A percentile compares a stretch with the other conserved stretches of the same genome.
Evolutionary conservation across 2,329 filamentous ascomycete genomes (phyloP).

Genomic region (Graphilbum fragrans): DNA sequence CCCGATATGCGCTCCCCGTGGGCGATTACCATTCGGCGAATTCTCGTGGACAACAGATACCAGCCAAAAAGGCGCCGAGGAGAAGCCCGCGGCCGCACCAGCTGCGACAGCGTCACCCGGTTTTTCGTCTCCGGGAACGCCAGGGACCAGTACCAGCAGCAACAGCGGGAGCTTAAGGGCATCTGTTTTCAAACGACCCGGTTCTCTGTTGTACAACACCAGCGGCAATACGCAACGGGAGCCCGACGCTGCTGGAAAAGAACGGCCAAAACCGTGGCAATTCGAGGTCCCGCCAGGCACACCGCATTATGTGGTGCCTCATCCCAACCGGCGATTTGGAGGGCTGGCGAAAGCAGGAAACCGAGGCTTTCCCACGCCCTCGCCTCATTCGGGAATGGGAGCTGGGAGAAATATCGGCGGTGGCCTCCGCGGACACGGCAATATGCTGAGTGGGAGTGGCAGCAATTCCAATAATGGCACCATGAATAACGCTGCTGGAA

Average conservation of each 20-base stretch:
- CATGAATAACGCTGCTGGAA: not conserved
- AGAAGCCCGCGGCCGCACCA: not conserved
- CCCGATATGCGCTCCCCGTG: conserved; percentile 7
- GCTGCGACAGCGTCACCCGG: not conserved
- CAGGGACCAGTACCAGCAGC: conserved; percentile 3
- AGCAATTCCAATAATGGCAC: not conserved
- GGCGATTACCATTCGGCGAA: conserved; percentile 6
- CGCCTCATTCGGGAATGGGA: not conserved
- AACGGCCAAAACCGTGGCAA: conserved; percentile 7
- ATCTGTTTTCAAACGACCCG: conserved; percentile 8
- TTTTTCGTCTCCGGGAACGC: not conserved
- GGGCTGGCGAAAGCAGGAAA: conserved; percentile 2
- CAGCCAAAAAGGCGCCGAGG: conserved; percentile 4
- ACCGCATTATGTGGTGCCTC: conserved; percentile 8
- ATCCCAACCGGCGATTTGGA: conserved; percentile 5
- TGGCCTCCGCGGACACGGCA: not conserved
- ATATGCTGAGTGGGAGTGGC: not conserved
- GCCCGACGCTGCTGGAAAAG: conserved; percentile 2
- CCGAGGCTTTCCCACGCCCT: not conserved
- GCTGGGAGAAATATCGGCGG: not conserved
- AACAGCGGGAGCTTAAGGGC: conserved; percentile 8
- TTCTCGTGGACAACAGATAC: conserved; percentile 5
- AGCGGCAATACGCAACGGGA: not conserved
- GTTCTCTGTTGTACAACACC: conserved; percentile 1
- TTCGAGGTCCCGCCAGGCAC: conserved; percentile 5